These are phyloP conservation scores for Aspergillus bridgeri DNA, from an alignment of 495 filamentous ascomycete genomes.

Conservation along the genomic window DNA sequence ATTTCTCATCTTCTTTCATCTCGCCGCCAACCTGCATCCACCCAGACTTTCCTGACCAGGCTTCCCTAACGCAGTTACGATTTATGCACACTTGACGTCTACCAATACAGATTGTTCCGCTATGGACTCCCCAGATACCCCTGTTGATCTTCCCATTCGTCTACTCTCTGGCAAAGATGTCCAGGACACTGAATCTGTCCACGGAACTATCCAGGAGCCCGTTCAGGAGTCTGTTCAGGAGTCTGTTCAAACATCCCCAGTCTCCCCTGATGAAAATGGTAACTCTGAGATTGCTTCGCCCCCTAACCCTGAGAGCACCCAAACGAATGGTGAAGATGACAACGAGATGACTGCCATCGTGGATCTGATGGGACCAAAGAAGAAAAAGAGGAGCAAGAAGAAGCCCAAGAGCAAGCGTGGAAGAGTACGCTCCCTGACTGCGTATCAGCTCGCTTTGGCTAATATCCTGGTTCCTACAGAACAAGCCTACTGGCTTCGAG, in stretches of 20 bases:
- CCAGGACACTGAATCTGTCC: no score
- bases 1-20: neutral
- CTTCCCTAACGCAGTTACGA: no score
- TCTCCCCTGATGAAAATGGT: no score
- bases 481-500: slow-evolving; percentile 59
- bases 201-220: no score
- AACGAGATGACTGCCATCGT: slow-evolving; percentile 10
- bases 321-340: slow-evolving; percentile 1
- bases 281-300: no score
- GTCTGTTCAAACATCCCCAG: neutral
- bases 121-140: neutral
- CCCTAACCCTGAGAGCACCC: neutral
- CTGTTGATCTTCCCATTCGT: neutral
- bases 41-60: no score
- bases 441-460: no score
- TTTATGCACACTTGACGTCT: no score
- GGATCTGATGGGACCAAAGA: slow-evolving; percentile 19
- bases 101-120: neutral
- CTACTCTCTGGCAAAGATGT: neutral
- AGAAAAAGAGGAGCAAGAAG: slow-evolving; percentile 33
- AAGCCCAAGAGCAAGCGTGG: slow-evolving; percentile 48
- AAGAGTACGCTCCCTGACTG: slow-evolving; percentile 20
- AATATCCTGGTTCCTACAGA: slow-evolving; percentile 28
- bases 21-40: no score
- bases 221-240: no score